Base-by-base conservation (phyloP, 2,329 filamentous ascomycete species). In the Sporothrix schenckii region DNA sequence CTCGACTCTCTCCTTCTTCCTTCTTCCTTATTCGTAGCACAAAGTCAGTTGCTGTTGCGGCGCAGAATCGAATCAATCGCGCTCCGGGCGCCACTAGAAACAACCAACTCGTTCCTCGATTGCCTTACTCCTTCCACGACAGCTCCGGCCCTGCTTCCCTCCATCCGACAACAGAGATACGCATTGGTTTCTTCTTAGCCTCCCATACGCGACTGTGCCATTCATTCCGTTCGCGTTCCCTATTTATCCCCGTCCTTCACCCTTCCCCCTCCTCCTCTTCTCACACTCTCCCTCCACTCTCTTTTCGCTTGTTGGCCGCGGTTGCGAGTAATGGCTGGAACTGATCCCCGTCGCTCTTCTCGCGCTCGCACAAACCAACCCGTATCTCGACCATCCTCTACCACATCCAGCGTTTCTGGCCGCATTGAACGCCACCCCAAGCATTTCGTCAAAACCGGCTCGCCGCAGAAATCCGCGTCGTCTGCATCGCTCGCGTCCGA, bases 331-430 rank as follows among this genome's bases (percentile, higher is more conserved):
- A 87, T 87, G 86, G 86, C 86, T 84, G 86, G 83, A 78, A 82
- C 82, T 76, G 87, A 91, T 79, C 92, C 92, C 80, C 91, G 94
- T 82, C 92, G 94, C 80, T 97, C 94, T 78, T 95, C 94, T 81
- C 90, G 94, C 86, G 93, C 93, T 84, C 92, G 92, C 82, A 88
- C 87, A 79, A 89, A 89, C 76, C 91, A 94, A 83, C 87, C 89
- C 77, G 87, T 88, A 81, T 88, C 90, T 76, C 89, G 92, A 76
- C 90, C 92, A 76, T 92, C 91, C 73, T 93, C 91, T 73, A 89
- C 91, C 66, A 89, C 92, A 54, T 94, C 89, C 72, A 91, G 91
- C 77, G 89, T 73, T 54, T 94, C 92, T 72, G 87, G 86, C 76
- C 92, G 92, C 77, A 86, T 85, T 72, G 93, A 97, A 76, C 88